These are phyloP conservation scores for Furcasterigmium furcatum DNA, from an alignment of 2,329 filamentous ascomycete species.

Conservation along the genomic window DNA sequence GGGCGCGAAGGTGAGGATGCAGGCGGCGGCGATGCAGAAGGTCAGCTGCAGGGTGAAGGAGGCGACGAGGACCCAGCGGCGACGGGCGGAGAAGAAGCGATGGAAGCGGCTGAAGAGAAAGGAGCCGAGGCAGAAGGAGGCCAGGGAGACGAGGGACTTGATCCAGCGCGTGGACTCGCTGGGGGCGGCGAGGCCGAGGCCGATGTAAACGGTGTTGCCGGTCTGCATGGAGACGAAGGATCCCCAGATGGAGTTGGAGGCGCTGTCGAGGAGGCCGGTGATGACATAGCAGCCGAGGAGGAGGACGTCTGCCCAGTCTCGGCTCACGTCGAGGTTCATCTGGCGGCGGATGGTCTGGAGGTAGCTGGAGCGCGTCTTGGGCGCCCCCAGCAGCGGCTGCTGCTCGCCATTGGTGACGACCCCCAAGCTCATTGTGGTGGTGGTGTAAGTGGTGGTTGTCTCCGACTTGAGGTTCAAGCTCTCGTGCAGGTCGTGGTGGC, in stretches of 20 bases:
- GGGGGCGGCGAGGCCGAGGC: slow-evolving; percentile 65
- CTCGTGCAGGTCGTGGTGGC: too few species aligned
- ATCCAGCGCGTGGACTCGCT: slow-evolving; percentile 58
- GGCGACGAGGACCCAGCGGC: slow-evolving; percentile 61
- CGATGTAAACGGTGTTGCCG: slow-evolving; percentile 78
- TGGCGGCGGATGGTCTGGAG: slow-evolving; percentile 21
- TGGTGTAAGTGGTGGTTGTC: too few species aligned
- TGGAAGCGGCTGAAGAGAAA: slow-evolving; percentile 70
- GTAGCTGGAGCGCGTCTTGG: slow-evolving; percentile 14
- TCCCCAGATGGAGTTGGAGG: slow-evolving; percentile 73
- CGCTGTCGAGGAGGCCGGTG: slow-evolving; percentile 74
- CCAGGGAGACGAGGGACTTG: slow-evolving; percentile 68
- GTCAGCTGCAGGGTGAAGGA: slow-evolving; percentile 53
- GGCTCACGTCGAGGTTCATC: slow-evolving; percentile 47
- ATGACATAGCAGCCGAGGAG: slow-evolving; percentile 72
- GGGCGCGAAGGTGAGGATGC: slow-evolving; percentile 30
- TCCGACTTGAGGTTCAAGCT: too few species aligned
- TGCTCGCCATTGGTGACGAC: slow-evolving; percentile 20
- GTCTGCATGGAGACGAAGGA: slow-evolving; percentile 85
- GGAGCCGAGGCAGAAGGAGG: slow-evolving; percentile 69
- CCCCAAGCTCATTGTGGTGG: too few species aligned
- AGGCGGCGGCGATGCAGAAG: slow-evolving; percentile 48
- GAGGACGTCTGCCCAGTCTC: slow-evolving; percentile 63
- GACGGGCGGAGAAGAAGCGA: slow-evolving; percentile 56
- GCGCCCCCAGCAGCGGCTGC: slow-evolving; percentile 27